phyloP scores from a whole-genome alignment of 768 basidiomycete genomes.

The Suillus subaureus region DNA sequence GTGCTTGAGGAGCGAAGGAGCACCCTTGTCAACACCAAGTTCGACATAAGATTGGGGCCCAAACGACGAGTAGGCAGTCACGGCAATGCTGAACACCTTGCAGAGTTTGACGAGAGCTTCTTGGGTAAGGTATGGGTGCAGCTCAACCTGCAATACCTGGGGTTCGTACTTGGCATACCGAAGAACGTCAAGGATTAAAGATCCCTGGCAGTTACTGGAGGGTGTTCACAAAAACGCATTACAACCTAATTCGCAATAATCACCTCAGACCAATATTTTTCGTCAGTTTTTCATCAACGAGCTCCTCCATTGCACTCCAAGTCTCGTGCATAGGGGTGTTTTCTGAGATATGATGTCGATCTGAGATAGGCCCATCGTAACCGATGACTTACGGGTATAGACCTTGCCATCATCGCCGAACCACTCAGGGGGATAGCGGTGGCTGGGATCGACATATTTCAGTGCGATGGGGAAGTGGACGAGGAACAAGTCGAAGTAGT shows the following conservation, averaged over 20 bases:
- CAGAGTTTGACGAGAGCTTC: conserved; percentile 46
- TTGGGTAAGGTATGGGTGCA: conserved; percentile 59
- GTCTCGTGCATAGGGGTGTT: conserved; percentile 80
- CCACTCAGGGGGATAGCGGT: conserved; percentile 86
- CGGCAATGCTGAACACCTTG: conserved; percentile 46
- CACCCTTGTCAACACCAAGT: conserved; percentile 58
- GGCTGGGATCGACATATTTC: conserved; percentile 73
- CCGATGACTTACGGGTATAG: conserved; percentile 50
- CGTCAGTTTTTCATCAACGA: conserved; percentile 68
- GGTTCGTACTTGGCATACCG: conserved; percentile 73
- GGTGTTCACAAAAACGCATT: conserved; percentile 5
- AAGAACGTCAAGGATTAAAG: conserved; percentile 72
- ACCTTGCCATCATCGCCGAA: conserved; percentile 71
- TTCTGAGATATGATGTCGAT: conserved; percentile 36
- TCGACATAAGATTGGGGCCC: conserved; percentile 64
- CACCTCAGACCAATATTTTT: conserved; percentile 84
- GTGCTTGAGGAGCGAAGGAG: conserved; percentile 56
- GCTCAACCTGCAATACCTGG: conserved; percentile 60
- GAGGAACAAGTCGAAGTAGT: conserved; percentile 81
- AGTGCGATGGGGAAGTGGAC: conserved; percentile 88
- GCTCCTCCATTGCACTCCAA: conserved; percentile 80
- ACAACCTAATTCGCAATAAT: conserved; percentile 12
- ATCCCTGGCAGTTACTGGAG: conserved; percentile 71
- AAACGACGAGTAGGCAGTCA: conserved; percentile 61
- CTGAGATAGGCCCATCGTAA: not conserved